Evolutionary conservation across 2,329 filamentous ascomycete genomes (phyloP).

Genomic region (Aspergillus pseudotamarii): DNA sequence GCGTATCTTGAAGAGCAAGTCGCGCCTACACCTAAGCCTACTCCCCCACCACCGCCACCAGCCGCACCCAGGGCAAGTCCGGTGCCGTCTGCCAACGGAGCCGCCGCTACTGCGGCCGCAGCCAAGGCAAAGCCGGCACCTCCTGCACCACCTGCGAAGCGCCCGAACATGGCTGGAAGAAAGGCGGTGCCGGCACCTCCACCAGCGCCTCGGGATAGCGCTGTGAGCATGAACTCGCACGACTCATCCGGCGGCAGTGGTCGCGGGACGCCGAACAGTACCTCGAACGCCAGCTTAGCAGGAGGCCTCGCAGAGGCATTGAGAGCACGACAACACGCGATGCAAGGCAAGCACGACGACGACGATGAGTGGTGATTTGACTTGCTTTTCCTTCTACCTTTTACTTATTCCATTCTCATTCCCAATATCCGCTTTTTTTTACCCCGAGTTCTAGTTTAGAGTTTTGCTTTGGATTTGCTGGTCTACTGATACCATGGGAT

Average conservation of each 20-base stretch:
- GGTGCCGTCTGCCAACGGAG: slow-evolving; percentile 62
- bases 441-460: slow-evolving; percentile 13
- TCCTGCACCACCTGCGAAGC: slow-evolving; percentile 77
- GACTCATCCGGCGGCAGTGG: slow-evolving; percentile 65
- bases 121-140: slow-evolving; percentile 69
- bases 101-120: slow-evolving; percentile 42
- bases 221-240: slow-evolving; percentile 50
- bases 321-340: slow-evolving; percentile 73
- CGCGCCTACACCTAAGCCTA: slow-evolving; percentile 61
- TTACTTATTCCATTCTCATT: slow-evolving; percentile 18
- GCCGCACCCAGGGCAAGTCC: slow-evolving; percentile 56
- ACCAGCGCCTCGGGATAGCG: slow-evolving; percentile 69
- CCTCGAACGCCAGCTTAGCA: slow-evolving; percentile 63
- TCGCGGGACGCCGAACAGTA: slow-evolving; percentile 67
- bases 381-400: slow-evolving; percentile 13
- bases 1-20: slow-evolving; percentile 83
- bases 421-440: slow-evolving; percentile 22
- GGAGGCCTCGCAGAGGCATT: slow-evolving; percentile 79
- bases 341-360: slow-evolving; percentile 69
- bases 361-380: slow-evolving; percentile 68
- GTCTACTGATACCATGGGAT: slow-evolving; percentile 4
- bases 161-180: slow-evolving; percentile 67
- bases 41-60: slow-evolving; percentile 55
- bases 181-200: slow-evolving; percentile 72
- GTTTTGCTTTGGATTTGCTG: slow-evolving; percentile 1